Evolutionary conservation across 2,329 filamentous ascomycete genomes (phyloP).

Genomic region (Mycosphaerelloides madeirae): DNA sequence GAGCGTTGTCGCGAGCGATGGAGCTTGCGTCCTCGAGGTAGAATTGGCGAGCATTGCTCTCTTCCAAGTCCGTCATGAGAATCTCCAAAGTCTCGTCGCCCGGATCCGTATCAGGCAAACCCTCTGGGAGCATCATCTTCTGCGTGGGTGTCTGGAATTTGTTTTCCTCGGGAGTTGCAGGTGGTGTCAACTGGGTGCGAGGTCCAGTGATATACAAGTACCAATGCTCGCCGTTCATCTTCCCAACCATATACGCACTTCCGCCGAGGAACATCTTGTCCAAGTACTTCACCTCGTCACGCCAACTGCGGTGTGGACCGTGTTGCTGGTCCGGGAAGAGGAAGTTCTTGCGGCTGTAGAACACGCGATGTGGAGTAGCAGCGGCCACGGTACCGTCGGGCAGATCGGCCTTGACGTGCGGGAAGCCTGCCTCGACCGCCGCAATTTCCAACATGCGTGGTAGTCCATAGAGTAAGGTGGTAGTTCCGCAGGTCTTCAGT

Average conservation of each 20-base stretch:
- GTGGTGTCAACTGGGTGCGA: constrained; percentile 72
- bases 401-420: constrained; percentile 65
- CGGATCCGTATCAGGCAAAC: constrained; percentile 30
- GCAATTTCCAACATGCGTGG: constrained; percentile 91
- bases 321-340: constrained; percentile 91
- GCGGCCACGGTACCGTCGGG: constrained; percentile 65
- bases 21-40: constrained; percentile 78
- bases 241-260: constrained; percentile 98
- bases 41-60: constrained; percentile 62
- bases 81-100: constrained; percentile 70
- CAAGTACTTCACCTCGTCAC: constrained; percentile 86
- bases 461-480: constrained; percentile 82
- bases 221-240: constrained; percentile 99
- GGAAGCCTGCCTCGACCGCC: constrained; percentile 80
- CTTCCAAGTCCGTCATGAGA: constrained; percentile 64
- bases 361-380: constrained; percentile 88
- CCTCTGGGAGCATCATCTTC: constrained; percentile 55
- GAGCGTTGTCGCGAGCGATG: constrained; percentile 76
- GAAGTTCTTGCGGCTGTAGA: constrained; percentile 99
- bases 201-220: constrained; percentile 95
- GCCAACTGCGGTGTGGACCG: constrained; percentile 95
- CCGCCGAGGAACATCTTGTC: constrained; percentile 88
- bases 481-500: constrained; percentile 96
- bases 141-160: constrained; percentile 55
- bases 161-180: constrained; percentile 62